Conservation (phyloP, 345 rosid genomes). For the Salix brachista region DNA sequence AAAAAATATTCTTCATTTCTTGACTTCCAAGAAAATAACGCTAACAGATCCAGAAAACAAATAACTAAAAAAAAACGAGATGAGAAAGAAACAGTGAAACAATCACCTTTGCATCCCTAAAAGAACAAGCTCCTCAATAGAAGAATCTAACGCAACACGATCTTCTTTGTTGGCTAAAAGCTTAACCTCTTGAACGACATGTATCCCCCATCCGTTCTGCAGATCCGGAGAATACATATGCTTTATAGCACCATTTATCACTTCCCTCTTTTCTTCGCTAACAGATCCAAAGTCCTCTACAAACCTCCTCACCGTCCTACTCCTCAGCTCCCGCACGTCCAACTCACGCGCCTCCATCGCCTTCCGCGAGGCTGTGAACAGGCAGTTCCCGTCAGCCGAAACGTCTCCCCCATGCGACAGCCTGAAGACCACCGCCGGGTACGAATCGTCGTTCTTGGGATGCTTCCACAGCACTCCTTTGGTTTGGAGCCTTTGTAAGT, state of each 20-base stretch:
- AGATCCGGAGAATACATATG: conserved; percentile 98
- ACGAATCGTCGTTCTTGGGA: conserved; percentile 37
- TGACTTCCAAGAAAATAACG: neutral
- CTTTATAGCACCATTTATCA: conserved; percentile 51
- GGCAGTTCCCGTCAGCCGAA: conserved; percentile 91
- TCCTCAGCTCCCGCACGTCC: conserved; percentile 68
- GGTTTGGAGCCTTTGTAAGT: conserved; percentile 63
- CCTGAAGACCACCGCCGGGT: conserved; percentile 57
- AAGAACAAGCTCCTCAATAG: conserved; percentile 73
- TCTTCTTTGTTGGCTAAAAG: conserved; percentile 69
- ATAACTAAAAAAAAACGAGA: neutral
- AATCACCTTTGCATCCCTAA: conserved; percentile 86
- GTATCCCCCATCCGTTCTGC: conserved; percentile 97
- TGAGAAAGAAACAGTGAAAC: neutral
- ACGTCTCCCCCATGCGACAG: conserved; percentile 94
- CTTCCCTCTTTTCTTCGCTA: conserved; percentile 38
- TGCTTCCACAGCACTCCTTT: conserved; percentile 90
- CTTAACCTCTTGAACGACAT: conserved; percentile 89
- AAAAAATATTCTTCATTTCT: neutral
- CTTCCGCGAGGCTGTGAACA: conserved; percentile 81
- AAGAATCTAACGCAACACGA: conserved; percentile 63
- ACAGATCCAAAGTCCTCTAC: conserved; percentile 67
- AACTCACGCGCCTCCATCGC: conserved; percentile 66
- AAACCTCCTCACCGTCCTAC: conserved; percentile 72
- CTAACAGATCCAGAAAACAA: neutral